Percentiles rank a stretch among this genome's conserved stretches.
phyloP scores from a whole-genome alignment of 2,329 filamentous ascomycete species.

The Clonostachys rhizophaga region DNA sequence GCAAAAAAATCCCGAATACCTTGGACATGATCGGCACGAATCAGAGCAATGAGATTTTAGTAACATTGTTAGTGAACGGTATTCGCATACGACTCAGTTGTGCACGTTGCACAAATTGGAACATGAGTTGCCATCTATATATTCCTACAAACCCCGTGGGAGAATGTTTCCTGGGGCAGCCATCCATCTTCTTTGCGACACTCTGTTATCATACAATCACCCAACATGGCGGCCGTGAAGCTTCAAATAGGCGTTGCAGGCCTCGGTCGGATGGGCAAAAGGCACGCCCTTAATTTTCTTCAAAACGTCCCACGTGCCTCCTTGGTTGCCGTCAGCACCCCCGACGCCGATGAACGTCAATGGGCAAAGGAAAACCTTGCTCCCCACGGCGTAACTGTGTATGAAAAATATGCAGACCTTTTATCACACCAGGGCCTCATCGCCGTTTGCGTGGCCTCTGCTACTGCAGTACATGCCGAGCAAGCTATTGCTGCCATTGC shows the following conservation, averaged over 20 bases:
- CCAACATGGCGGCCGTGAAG: conserved; percentile 2
- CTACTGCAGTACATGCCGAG: conserved; percentile 50
- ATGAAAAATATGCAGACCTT: conserved; percentile 27
- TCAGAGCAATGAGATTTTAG: too few species aligned
- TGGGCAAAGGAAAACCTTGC: conserved; percentile 33
- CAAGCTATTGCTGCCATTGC: conserved; percentile 53
- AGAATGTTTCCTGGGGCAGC: too few species aligned
- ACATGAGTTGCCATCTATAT: too few species aligned
- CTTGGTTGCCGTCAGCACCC: conserved; percentile 37
- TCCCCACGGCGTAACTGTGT: conserved; percentile 32
- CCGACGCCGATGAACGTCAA: conserved; percentile 41
- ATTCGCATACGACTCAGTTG: too few species aligned
- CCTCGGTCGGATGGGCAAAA: conserved; percentile 45
- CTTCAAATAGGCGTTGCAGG: conserved; percentile 40
- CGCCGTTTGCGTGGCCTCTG: conserved; percentile 32
- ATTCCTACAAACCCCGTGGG: too few species aligned
- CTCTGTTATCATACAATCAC: too few species aligned
- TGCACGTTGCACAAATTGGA: too few species aligned
- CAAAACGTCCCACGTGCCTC: conserved; percentile 36
- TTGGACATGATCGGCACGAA: too few species aligned
- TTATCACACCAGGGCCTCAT: conserved; percentile 40
- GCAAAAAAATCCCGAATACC: too few species aligned
- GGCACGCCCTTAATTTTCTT: not conserved
- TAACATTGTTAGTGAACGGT: too few species aligned
- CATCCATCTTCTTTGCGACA: too few species aligned